phyloP scores from a whole-genome alignment of 2,329 filamentous ascomycete genomes.

The Grosmannia clavigera region DNA sequence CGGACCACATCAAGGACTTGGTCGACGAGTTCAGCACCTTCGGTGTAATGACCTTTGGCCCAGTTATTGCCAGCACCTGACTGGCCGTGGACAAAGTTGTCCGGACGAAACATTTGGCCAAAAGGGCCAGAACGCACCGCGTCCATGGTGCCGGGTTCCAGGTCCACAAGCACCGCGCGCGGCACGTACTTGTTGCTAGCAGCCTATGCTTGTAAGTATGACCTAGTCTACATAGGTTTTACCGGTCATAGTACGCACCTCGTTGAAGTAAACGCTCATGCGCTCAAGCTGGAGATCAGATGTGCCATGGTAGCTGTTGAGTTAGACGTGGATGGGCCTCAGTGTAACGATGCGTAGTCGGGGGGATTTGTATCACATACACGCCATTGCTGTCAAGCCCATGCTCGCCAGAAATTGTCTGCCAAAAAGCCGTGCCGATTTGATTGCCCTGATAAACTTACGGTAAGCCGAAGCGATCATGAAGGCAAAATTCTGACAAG shows the following conservation, averaged over 20 bases:
- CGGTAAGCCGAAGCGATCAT: not conserved
- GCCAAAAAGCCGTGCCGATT: constrained; percentile 99
- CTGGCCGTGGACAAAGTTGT: constrained; percentile 99
- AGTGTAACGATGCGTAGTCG: not conserved
- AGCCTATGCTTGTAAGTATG: constrained; percentile 31
- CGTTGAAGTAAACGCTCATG: constrained; percentile 59
- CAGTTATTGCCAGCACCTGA: constrained; percentile 99
- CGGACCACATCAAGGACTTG: constrained; percentile 96
- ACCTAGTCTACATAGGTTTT: no score
- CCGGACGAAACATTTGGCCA: constrained; percentile 97
- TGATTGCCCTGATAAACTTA: constrained; percentile 76
- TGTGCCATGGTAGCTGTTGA: constrained; percentile 77
- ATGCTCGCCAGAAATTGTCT: constrained; percentile 80
- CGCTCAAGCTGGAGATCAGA: constrained; percentile 99
- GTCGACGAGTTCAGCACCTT: constrained; percentile 98
- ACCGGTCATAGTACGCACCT: no score
- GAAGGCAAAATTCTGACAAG: not conserved
- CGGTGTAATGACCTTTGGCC: constrained; percentile 99
- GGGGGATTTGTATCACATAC: constrained; percentile 43
- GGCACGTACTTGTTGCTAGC: constrained; percentile 98
- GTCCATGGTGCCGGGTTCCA: constrained; percentile 99
- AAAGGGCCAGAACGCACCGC: constrained; percentile 96
- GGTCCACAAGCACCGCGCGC: constrained; percentile 96
- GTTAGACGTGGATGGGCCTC: no score
- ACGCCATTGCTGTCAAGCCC: constrained; percentile 95